phyloP scores from a whole-genome alignment of 2,329 filamentous ascomycete genomes.

The Plectosphaerella plurivora region DNA sequence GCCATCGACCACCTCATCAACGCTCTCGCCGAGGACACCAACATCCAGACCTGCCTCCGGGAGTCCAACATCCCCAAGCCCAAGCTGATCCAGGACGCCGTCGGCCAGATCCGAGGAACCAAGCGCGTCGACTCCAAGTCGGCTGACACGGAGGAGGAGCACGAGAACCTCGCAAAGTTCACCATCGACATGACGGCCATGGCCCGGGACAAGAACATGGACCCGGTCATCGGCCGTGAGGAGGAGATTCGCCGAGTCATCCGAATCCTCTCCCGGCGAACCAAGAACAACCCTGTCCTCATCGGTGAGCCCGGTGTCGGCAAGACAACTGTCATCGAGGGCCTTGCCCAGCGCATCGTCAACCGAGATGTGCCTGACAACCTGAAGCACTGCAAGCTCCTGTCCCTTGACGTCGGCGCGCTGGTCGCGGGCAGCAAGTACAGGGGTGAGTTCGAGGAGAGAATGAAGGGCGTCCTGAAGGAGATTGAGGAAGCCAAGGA shows the following conservation, averaged over 20 bases:
- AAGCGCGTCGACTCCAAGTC: slow-evolving; percentile 94
- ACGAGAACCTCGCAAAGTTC: slow-evolving; percentile 96
- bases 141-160: slow-evolving; percentile 86
- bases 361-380: slow-evolving; percentile 96
- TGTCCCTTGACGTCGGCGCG: slow-evolving; percentile 92
- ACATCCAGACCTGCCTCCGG: slow-evolving; percentile 68
- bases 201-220: slow-evolving; percentile 95
- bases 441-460: slow-evolving; percentile 96
- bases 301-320: slow-evolving; percentile 98
- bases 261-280: slow-evolving; percentile 85
- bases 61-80: slow-evolving; percentile 89
- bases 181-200: slow-evolving; percentile 97
- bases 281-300: slow-evolving; percentile 97
- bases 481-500: slow-evolving; percentile 94
- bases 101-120: slow-evolving; percentile 87
- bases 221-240: slow-evolving; percentile 94
- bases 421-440: slow-evolving; percentile 98
- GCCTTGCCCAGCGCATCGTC: slow-evolving; percentile 90
- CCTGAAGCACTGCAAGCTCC: slow-evolving; percentile 84
- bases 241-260: slow-evolving; percentile 92
- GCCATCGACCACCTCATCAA: slow-evolving; percentile 93
- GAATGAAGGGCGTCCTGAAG: slow-evolving; percentile 98
- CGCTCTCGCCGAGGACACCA: slow-evolving; percentile 72
- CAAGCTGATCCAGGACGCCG: slow-evolving; percentile 86
- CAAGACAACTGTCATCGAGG: slow-evolving; percentile 97